Evolutionary conservation across 140 eudicot genomes (phyloP).

Genomic region (Bidens hawaiensis): DNA sequence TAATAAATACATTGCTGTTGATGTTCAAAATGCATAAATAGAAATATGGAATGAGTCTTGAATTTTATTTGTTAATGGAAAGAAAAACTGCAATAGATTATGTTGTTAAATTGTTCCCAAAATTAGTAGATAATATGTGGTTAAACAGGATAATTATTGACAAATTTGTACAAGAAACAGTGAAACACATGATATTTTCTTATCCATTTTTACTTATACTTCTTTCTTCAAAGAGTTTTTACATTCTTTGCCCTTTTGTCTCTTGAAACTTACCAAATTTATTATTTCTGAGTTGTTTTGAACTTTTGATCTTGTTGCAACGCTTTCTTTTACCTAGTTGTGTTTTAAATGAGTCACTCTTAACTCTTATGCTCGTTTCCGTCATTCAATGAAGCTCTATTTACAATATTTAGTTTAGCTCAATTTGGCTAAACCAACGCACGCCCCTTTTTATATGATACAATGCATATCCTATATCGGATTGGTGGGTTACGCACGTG

Average conservation of each 20-base stretch:
- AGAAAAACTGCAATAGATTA: background rate
- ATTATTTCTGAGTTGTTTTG: background rate
- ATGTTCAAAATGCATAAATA: background rate
- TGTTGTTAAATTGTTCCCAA: background rate
- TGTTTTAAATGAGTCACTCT: background rate
- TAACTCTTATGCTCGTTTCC: background rate
- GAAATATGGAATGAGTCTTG: background rate
- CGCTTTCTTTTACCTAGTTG: no score
- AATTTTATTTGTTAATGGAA: background rate
- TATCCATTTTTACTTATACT: background rate
- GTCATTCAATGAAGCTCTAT: background rate
- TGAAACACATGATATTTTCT: background rate
- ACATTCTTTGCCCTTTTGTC: background rate
- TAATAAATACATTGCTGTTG: background rate
- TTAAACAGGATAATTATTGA: background rate
- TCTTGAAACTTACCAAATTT: background rate
- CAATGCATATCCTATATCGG: background rate
- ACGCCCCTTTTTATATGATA: background rate
- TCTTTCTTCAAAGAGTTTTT: background rate
- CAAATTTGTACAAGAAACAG: no score
- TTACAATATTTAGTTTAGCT: background rate
- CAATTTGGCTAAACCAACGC: background rate
- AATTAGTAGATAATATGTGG: background rate
- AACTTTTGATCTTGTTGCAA: no score
- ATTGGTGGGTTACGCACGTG: background rate